Evolutionary conservation across 352 stramenopile species (phyloP).

Genomic region (Phytophthora ramorum): DNA sequence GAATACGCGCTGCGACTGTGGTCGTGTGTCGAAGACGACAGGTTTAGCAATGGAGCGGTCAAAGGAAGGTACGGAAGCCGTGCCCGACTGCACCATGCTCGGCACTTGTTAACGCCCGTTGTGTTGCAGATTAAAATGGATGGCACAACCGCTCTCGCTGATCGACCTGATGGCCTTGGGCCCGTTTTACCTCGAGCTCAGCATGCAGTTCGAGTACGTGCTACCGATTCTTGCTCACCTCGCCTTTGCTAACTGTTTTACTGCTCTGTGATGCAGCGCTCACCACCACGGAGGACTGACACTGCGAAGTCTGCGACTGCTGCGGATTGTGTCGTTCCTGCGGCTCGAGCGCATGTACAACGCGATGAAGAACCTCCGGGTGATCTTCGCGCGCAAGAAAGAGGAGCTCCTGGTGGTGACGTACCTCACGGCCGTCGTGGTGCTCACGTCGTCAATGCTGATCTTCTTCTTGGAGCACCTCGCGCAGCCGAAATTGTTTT

Average conservation of each 20-base stretch:
- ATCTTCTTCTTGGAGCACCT: slow-evolving; percentile 73
- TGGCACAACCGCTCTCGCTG: slow-evolving; percentile 58
- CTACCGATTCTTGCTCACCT: background rate
- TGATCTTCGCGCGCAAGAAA: slow-evolving; percentile 65
- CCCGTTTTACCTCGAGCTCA: slow-evolving; percentile 70
- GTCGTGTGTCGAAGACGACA: slow-evolving; percentile 69
- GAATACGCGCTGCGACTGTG: slow-evolving; percentile 66
- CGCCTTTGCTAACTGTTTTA: background rate
- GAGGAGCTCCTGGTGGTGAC: slow-evolving; percentile 68
- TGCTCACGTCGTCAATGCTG: slow-evolving; percentile 64
- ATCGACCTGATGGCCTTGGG: slow-evolving; percentile 63
- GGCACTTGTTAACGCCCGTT: background rate
- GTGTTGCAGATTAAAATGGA: slow-evolving; percentile 60
- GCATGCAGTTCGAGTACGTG: slow-evolving; percentile 52
- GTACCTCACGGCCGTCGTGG: slow-evolving; percentile 60
- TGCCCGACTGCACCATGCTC: background rate
- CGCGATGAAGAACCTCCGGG: slow-evolving; percentile 60
- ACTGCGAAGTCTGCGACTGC: slow-evolving; percentile 59
- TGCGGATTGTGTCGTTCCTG: slow-evolving; percentile 67
- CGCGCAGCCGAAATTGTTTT: slow-evolving; percentile 56
- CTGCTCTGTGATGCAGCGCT: slow-evolving; percentile 7
- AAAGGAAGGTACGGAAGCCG: slow-evolving; percentile 38
- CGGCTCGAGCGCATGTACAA: slow-evolving; percentile 69
- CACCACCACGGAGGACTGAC: slow-evolving; percentile 49
- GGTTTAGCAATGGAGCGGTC: slow-evolving; percentile 43